Base-by-base conservation (phyloP, 2,329 filamentous ascomycete species). In the Colletotrichum lentis region DNA sequence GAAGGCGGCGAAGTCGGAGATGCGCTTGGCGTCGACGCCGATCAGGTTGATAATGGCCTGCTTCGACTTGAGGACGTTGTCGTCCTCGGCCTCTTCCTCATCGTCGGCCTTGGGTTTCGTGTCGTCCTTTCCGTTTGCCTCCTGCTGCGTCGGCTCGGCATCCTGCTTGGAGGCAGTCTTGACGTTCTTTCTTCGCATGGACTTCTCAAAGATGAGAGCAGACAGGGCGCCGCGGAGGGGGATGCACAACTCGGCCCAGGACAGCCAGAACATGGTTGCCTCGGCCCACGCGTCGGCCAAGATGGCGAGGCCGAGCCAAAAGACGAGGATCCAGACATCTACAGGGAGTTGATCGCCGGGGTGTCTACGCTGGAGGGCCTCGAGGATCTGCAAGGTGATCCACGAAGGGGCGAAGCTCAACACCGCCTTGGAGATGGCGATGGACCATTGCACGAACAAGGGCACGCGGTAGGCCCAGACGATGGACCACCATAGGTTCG, bases 1-100 rank as follows among this genome's bases (percentile, higher is more conserved):
- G 74, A 84, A 91, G 5, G 86, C 81, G n/a, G 83, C 82, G 74
- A 93, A 93, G 62, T 91, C 87, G 0, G 90, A 82, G 49, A 95
- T 83, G 46, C 91, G 86, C 70, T 88, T 87, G 8, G 87, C 82
- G 76, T 95, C 92, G 12, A 94, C 88, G n/a, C 90, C 91, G 53
- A 94, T 89, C 43, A 94, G 82, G 75, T 94, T 95, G 64, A 94
- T 89, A 4, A 90, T 91, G 63, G 86, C 89, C 77, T 95, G 92
- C 69, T 85, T 83, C 31, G 86, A 85, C 62, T 81, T 79, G 52
- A 79, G 71, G 11, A 77, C 77, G 46, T 72, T 75, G 22, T 74
- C 72, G 14, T 74, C 72, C 10, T 77, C 78, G 22, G 90, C 86
- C 71, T 88, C 76, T 78, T 84, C 73, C 72, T 82, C 71, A 10